Base-by-base conservation (phyloP, 306 rosid species). In the Fragaria iinumae region DNA sequence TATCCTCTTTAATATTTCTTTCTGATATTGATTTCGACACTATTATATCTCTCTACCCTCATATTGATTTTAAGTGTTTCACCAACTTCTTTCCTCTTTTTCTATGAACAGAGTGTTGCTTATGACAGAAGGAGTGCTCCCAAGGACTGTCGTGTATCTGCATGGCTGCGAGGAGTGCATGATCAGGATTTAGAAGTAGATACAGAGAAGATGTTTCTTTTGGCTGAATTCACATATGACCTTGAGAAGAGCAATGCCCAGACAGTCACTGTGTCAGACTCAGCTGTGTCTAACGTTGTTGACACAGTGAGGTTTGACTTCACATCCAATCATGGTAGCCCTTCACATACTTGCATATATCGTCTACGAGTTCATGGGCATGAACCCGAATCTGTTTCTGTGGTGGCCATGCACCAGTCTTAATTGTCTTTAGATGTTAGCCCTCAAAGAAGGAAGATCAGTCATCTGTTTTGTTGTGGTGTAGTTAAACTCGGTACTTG, bases 181-280 rank as follows among this genome's bases (percentile, higher is more conserved):
- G n/a, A 57, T 2, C 70, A 65, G 23, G 90, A 79, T n/a, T 62
- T 84, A 65, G 70, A 74, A n/a, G 11, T 62, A 10, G 86, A 85
- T n/a, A 43, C 68, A 6, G 88, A 82, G 48, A 92, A 85, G 77
- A 86, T 83, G 87, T 80, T 80, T 78, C 87, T 76, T 21, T 65
- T 96, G 41, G 39, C 89, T 3, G 96, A 96, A 75, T 88, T 96
- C 44, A 82, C 85, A 3, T 96, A 92, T 38, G 96, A 92, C 78
- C 98, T 96, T 23, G 94, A 89, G 85, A 96, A 86, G 85, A 92
- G 97, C 90, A 92, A 96, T 81, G 99, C 98, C 41, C 99, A 96
- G 84, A 96, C 98, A 53, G 88, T 84, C 80, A 64, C 85, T 56
- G 87, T 89, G 63, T 49, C 85, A 80, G 82, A 79, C 60, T 86